A percentile compares a stretch with the other conserved stretches of the same genome.
Conservation (phyloP, 1,139 yeast genomes). For the Hyphopichia fennica region DNA sequence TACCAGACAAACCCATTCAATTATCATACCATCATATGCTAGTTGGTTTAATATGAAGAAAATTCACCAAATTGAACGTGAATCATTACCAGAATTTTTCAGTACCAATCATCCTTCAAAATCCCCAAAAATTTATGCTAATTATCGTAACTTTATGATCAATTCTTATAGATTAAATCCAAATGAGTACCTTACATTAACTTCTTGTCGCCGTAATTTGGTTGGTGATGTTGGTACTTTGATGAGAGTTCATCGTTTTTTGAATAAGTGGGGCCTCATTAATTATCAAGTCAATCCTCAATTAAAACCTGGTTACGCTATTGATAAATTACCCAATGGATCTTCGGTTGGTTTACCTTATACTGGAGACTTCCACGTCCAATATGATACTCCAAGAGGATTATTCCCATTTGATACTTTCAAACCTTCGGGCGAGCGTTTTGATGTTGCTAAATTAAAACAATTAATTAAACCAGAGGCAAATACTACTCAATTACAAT, state of each 20-base stretch:
- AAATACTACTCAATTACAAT: conserved; percentile 2
- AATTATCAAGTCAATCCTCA: conserved; percentile 87
- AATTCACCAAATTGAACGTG: conserved; percentile 62
- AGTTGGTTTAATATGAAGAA: conserved; percentile 82
- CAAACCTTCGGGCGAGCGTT: conserved; percentile 53
- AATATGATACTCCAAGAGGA: conserved; percentile 91
- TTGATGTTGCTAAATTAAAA: conserved; percentile 58
- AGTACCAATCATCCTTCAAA: conserved; percentile 72
- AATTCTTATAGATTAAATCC: conserved; percentile 92
- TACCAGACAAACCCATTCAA: conserved; percentile 73
- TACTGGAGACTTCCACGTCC: conserved; percentile 67
- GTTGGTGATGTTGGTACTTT: conserved; percentile 96
- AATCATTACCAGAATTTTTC: conserved; percentile 91
- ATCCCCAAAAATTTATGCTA: conserved; percentile 83
- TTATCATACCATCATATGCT: conserved; percentile 91
- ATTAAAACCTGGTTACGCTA: conserved; percentile 59
- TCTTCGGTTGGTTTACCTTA: conserved; percentile 53
- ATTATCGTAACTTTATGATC: conserved; percentile 91
- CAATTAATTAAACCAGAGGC: conserved; percentile 32
- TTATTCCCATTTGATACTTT: conserved; percentile 88
- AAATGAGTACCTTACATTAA: conserved; percentile 85
- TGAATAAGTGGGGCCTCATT: conserved; percentile 94
- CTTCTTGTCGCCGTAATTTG: conserved; percentile 91
- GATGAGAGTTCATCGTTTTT: conserved; percentile 84
- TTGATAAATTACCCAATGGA: conserved; percentile 58